Base-by-base conservation (phyloP, 768 basidiomycete genomes). In the Amanita jacksonii region DNA sequence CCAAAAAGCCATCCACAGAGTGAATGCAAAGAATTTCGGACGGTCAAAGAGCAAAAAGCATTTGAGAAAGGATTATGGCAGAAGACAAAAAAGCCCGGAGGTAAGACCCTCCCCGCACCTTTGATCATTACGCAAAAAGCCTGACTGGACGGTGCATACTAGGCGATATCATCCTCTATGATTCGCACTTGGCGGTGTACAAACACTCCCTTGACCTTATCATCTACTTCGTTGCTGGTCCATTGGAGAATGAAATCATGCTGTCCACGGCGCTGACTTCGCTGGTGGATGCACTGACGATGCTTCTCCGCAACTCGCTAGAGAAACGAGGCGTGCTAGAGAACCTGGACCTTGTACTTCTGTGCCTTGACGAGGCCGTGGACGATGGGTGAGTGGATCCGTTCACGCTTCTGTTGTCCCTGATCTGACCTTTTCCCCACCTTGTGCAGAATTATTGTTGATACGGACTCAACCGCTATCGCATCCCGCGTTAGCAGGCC, bases 1-100 rank as follows among this genome's bases (percentile, higher is more conserved):
- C 73, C 89, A n/a, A 71, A 83, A 59, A 71, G 69, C 43, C 74
- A 79, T 50, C 75, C 75, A 0, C 65, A 73, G 32, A 72, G 77
- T 62, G 68, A 85, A 63, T 62, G 67, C 46, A 84, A 83, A 54
- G 70, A 75, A 37, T 68, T 85, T 20, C 64, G 70, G 10, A 77
- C 77, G 4, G 59, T 90, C 52, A 98, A 97, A 62, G 94, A 99
- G 57, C 94, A 96, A 61, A 83, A 87, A 42, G 77, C 81, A 7
- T 97, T 97, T 59, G 96, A 99, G 70, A 94, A 96, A 69, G 85
- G 85, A 0, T 69, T 98, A 25, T 94, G 81, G 76, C 82, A 88
- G 54, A 99, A 99, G 67, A 96, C 94, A 0, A 91, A 91, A 66
- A 89, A 93, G 59, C 72, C 86, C 9, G 86, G 86, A 65, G 89